Percentiles rank a stretch among this genome's conserved stretches.
phyloP scores from a whole-genome alignment of 768 basidiomycete species.

The Neoboletus magnificus region DNA sequence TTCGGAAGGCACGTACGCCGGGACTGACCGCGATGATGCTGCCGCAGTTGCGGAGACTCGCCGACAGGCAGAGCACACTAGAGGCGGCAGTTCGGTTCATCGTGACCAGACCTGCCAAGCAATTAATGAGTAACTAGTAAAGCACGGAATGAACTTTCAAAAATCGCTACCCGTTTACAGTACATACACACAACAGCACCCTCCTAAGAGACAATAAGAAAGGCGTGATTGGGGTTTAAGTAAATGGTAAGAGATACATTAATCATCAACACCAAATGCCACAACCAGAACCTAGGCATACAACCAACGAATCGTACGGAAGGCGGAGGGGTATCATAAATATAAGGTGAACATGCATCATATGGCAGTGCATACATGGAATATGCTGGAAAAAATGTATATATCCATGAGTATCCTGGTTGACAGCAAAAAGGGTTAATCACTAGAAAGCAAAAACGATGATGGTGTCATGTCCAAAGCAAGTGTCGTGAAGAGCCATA shows the following conservation, averaged over 20 bases:
- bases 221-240: too few species aligned
- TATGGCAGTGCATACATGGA: constrained; percentile 4
- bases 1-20: constrained; percentile 24
- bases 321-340: constrained; percentile 12
- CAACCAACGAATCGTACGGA: constrained; percentile 16
- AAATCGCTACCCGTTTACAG: neutral
- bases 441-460: constrained; percentile 7
- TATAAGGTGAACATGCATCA: constrained; percentile 15
- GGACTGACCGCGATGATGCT: neutral
- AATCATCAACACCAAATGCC: neutral
- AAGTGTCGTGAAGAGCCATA: constrained; percentile 3
- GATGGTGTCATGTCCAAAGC: constrained; percentile 11
- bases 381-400: neutral
- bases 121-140: too few species aligned
- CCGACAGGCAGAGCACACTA: neutral
- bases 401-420: constrained; percentile 7
- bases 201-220: neutral
- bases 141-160: neutral
- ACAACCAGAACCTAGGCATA: constrained; percentile 20
- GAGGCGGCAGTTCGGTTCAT: constrained; percentile 1
- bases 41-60: neutral
- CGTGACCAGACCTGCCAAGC: neutral
- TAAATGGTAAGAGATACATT: constrained; percentile 13
- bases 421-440: constrained; percentile 9
- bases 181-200: neutral